Evolutionary conservation across 129 eudicot species (phyloP).

Genomic region (Saposhnikovia divaricata): DNA sequence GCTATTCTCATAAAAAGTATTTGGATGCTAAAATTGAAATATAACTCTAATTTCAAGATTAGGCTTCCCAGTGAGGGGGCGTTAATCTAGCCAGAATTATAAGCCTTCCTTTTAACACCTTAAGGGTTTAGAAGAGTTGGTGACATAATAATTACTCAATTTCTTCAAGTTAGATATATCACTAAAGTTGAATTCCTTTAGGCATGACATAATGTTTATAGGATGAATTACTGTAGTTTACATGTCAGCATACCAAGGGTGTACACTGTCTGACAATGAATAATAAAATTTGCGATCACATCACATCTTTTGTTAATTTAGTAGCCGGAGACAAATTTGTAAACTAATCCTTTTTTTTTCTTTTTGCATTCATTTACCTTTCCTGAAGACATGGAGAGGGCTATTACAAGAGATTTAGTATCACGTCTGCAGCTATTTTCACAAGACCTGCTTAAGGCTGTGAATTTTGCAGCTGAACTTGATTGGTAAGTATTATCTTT

Average conservation of each 20-base stretch:
- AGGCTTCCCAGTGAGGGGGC: background rate
- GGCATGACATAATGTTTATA: background rate
- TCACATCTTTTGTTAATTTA: background rate
- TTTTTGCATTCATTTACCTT: background rate
- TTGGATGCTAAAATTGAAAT: background rate
- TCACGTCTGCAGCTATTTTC: constrained; percentile 69
- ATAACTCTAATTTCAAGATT: background rate
- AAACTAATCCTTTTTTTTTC: background rate
- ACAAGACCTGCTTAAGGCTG: constrained; percentile 53
- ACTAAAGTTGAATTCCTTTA: background rate
- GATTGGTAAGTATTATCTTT: constrained; percentile 51
- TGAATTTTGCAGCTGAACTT: constrained; percentile 87
- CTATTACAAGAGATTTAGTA: constrained; percentile 76
- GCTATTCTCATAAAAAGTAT: background rate
- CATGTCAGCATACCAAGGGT: background rate
- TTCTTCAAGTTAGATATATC: background rate
- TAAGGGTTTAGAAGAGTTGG: background rate
- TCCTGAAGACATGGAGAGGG: constrained; percentile 86
- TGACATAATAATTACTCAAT: background rate
- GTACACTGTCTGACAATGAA: background rate
- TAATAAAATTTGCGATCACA: background rate
- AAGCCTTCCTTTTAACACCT: background rate
- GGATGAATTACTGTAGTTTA: background rate
- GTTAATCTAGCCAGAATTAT: background rate
- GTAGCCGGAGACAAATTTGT: background rate